Evolutionary conservation across 768 basidiomycete species (phyloP).

Genomic region (Tricholoma furcatifolium): DNA sequence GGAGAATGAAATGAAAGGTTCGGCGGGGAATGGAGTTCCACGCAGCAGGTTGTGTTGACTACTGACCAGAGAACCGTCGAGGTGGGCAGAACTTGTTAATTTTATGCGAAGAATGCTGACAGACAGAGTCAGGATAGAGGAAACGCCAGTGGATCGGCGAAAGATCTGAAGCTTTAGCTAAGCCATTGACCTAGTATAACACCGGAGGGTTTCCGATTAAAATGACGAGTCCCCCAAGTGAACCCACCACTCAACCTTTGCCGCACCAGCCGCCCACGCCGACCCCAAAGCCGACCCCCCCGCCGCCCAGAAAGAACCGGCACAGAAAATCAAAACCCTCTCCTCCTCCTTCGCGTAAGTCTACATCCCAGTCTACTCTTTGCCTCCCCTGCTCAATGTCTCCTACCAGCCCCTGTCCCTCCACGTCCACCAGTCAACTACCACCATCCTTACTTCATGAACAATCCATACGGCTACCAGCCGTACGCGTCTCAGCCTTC

Average conservation of each 20-base stretch:
- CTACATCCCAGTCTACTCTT: neutral
- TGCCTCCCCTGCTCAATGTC: neutral
- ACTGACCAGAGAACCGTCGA: conserved; percentile 3
- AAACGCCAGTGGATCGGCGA: conserved; percentile 5
- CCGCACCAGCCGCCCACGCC: conserved; percentile 46
- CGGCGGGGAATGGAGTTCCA: conserved; percentile 11
- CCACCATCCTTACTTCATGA: conserved; percentile 62
- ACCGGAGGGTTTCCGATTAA: conserved; percentile 33
- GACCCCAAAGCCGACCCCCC: conserved; percentile 38
- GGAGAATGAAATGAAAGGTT: conserved; percentile 27
- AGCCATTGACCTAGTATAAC: conserved; percentile 41
- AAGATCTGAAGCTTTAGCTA: conserved; percentile 31
- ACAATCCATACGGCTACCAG: conserved; percentile 47
- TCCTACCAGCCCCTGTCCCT: conserved; percentile 25
- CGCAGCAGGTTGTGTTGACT: conserved; percentile 10
- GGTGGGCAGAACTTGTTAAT: conserved; percentile 6
- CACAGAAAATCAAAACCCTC: conserved; percentile 42
- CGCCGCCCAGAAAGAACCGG: conserved; percentile 52
- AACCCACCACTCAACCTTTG: conserved; percentile 42
- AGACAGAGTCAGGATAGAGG: neutral
- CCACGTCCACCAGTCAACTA: conserved; percentile 32
- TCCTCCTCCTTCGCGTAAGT: conserved; percentile 18
- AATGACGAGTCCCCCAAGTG: conserved; percentile 53
- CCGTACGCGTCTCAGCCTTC: conserved; percentile 27
- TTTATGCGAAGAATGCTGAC: neutral